phyloP scores from a whole-genome alignment of 176 grass and related monocot genomes.

The Cymbopogon citratus region DNA sequence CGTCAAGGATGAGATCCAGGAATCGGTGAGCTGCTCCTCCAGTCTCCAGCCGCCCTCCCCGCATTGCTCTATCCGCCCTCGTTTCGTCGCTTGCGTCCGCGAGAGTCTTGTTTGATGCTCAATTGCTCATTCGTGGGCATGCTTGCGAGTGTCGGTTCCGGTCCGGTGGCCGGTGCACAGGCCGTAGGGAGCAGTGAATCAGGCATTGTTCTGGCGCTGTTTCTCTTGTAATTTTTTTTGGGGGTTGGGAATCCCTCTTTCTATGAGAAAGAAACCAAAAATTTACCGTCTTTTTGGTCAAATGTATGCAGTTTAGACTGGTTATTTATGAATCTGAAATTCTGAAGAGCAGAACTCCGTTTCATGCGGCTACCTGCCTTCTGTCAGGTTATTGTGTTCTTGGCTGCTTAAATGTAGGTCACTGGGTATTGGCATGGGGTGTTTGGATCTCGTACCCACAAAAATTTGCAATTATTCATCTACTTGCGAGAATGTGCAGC shows the following conservation, averaged over 20 bases:
- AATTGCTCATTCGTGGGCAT: too few species aligned
- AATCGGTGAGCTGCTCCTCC: conserved; percentile 53
- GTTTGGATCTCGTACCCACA: too few species aligned
- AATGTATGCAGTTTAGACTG: not conserved
- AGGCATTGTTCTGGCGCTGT: too few species aligned
- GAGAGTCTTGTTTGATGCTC: too few species aligned
- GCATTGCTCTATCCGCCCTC: not conserved
- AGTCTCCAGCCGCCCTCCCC: not conserved
- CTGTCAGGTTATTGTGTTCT: not conserved
- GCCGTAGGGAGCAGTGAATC: too few species aligned
- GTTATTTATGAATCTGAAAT: not conserved
- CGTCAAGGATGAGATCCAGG: conserved; percentile 89
- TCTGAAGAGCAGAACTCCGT: not conserved
- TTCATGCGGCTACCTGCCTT: not conserved
- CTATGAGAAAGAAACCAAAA: not conserved
- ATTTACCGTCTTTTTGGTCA: not conserved
- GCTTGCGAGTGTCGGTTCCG: too few species aligned
- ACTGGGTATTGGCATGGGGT: not conserved
- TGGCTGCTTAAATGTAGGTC: not conserved
- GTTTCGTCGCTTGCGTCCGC: too few species aligned
- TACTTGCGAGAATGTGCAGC: too few species aligned
- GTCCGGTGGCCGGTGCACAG: too few species aligned
- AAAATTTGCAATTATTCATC: too few species aligned
- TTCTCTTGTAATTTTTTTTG: too few species aligned
- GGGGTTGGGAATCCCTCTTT: not conserved